Base-by-base conservation (phyloP, 2,329 filamentous ascomycete species). In the Colletotrichum scovillei region DNA sequence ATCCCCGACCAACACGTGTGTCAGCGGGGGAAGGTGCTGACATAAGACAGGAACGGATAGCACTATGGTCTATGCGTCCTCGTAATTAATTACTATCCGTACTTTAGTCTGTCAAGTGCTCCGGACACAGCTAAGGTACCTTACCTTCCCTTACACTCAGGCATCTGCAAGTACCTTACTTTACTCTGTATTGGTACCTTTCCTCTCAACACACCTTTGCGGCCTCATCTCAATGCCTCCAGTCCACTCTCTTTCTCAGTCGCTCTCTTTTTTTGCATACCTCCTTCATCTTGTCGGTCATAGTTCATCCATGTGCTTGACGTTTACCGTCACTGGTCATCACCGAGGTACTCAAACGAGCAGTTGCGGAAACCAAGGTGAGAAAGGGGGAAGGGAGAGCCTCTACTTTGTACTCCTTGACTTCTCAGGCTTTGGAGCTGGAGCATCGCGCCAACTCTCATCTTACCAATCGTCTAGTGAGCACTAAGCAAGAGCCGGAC, bases 401-500 rank as follows among this genome's bases (percentile, higher is more conserved):
- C 19, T 28, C 24, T 65, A 24, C 16, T 38, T 38, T 16, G 35
- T 16, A 38, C 35, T 38, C 12, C 35, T 38, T 16, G 19, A 46
- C 14, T 42, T 14, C 24, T 53, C 9, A 16, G 12, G 26, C 8
- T 30, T 32, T 32, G 30, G 30, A 32, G 9, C 14, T 64, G 46
- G 30, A 28, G 49, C 22, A 9, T n/a, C 16, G 52, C 30, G 22
- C 49, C 63, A 28, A 55, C 49, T 16, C 53, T 66, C 63, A 57
- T 55, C 49, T 63, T 32, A 56, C 46, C 28, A 56, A 30, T 26
- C 46, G 58, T 42, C 56, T 67, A 46, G 38, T 64, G 53, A 59
- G 53, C 58, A 46, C 53, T 70, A 73, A 56, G 11, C 24, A 53
- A 52, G 59, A 56, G 55, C 70, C 70, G 60, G 60, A 28, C 67